These are phyloP conservation scores for Thamnidium elegans DNA, from an alignment of 192 early-diverging fungal species.

Conservation along the genomic window DNA sequence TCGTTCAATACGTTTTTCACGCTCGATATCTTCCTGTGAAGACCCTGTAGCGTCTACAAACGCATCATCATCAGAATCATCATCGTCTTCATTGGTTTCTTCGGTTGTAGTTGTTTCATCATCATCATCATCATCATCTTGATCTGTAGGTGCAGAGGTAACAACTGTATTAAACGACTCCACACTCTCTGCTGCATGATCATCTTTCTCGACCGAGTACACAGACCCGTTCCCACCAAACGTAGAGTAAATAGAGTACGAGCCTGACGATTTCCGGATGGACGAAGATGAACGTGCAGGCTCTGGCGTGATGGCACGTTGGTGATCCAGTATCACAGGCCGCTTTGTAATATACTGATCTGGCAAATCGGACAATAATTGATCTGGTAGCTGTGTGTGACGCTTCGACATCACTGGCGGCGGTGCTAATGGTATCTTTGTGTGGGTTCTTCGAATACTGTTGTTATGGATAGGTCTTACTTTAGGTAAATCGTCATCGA, in stretches of 20 bases:
- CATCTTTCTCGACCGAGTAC: slow-evolving; percentile 6
- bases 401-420: neutral
- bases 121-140: slow-evolving; percentile 7
- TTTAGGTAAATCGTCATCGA: slow-evolving; percentile 16
- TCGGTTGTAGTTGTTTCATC: neutral
- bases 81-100: neutral
- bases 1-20: slow-evolving; percentile 14
- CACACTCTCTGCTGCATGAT: neutral
- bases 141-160: neutral
- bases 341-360: neutral
- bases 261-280: slow-evolving; percentile 13
- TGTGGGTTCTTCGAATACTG: neutral
- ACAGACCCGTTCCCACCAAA: slow-evolving; percentile 9
- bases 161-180: slow-evolving; percentile 23
- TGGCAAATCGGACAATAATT: neutral
- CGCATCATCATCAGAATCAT: slow-evolving; percentile 26
- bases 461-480: slow-evolving; percentile 2
- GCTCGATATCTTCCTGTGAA: slow-evolving; percentile 28
- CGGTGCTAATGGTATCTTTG: slow-evolving; percentile 21
- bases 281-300: neutral
- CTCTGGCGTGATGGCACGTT: too few species aligned
- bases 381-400: neutral
- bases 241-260: slow-evolving; percentile 19
- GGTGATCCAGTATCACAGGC: too few species aligned
- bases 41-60: slow-evolving; percentile 28